Evolutionary conservation across 768 basidiomycete species (phyloP).

Genomic region (Psilocybe tampanensis): DNA sequence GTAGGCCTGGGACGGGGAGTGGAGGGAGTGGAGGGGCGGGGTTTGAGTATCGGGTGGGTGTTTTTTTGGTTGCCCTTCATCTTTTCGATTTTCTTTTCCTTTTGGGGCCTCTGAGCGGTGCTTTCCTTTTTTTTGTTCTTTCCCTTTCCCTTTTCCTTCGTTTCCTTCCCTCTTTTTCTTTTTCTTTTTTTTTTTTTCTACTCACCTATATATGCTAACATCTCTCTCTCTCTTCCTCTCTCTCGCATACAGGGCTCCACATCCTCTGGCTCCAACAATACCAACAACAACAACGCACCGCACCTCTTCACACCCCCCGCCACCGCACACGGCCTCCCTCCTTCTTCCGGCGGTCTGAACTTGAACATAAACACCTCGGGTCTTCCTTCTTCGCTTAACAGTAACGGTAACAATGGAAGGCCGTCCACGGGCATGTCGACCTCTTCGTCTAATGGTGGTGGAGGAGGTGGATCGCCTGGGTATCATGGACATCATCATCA

Average conservation of each 20-base stretch:
- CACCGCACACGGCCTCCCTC: constrained; percentile 37
- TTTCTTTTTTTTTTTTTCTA: constrained; percentile 1
- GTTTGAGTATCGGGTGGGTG: neutral
- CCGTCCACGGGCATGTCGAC: no score
- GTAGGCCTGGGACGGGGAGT: constrained; percentile 6
- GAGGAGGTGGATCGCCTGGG: neutral
- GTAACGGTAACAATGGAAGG: no score
- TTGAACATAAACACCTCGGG: neutral
- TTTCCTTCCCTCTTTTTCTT: no score
- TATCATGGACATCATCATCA: neutral
- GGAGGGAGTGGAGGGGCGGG: neutral
- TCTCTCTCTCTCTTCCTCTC: no score
- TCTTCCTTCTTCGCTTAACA: neutral
- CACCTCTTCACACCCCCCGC: constrained; percentile 44
- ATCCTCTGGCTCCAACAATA: constrained; percentile 6
- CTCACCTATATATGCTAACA: no score
- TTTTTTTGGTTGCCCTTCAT: no score
- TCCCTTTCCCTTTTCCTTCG: no score
- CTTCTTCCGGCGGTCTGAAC: constrained; percentile 3
- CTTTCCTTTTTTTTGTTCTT: no score
- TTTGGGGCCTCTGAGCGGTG: no score
- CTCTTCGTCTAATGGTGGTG: neutral
- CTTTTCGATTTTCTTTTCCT: neutral
- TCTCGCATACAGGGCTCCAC: neutral
- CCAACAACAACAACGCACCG: constrained; percentile 14